These are phyloP conservation scores for Chlamydomonas schloesseri DNA, from an alignment of 139 green algal genomes.

Conservation along the genomic window DNA sequence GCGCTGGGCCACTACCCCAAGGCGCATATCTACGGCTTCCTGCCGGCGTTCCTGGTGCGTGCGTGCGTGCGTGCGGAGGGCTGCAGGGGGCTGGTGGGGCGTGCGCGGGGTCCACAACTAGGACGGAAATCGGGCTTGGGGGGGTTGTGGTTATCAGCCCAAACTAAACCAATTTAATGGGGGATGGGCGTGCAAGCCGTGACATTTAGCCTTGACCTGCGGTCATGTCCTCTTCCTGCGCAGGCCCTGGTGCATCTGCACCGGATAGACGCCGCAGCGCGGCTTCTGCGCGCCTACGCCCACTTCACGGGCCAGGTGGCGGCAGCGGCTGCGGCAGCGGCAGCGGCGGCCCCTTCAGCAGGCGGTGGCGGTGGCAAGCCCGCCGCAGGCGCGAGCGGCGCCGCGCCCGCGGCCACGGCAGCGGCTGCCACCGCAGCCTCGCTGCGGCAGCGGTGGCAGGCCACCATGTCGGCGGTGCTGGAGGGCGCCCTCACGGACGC, in stretches of 20 bases:
- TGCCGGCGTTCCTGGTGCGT: conserved; percentile 38
- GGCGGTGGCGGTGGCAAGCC: background rate
- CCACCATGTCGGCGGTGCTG: background rate
- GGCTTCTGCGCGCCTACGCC: conserved; percentile 33
- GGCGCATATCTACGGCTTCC: conserved; percentile 45
- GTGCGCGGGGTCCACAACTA: too few relatives aligned
- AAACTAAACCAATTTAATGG: too few relatives aligned
- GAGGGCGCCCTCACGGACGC: background rate
- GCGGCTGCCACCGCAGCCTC: background rate
- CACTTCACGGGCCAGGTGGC: conserved; percentile 29
- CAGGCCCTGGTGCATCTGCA: conserved; percentile 40
- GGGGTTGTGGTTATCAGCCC: too few relatives aligned
- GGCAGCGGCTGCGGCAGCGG: background rate
- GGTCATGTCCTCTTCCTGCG: too few relatives aligned
- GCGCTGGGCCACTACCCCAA: conserved; percentile 38
- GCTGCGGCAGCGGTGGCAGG: conserved; percentile 1
- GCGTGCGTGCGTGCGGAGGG: too few relatives aligned
- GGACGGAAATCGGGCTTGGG: background rate
- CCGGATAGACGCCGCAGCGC: conserved; percentile 23
- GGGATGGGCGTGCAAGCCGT: background rate
- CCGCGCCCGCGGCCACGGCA: background rate
- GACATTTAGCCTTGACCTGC: background rate
- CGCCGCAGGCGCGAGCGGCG: background rate
- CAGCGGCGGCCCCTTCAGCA: background rate
- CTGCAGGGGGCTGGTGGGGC: too few relatives aligned